Evolutionary conservation across 2,329 filamentous ascomycete species (phyloP).

Genomic region (Monosporascus sp.): DNA sequence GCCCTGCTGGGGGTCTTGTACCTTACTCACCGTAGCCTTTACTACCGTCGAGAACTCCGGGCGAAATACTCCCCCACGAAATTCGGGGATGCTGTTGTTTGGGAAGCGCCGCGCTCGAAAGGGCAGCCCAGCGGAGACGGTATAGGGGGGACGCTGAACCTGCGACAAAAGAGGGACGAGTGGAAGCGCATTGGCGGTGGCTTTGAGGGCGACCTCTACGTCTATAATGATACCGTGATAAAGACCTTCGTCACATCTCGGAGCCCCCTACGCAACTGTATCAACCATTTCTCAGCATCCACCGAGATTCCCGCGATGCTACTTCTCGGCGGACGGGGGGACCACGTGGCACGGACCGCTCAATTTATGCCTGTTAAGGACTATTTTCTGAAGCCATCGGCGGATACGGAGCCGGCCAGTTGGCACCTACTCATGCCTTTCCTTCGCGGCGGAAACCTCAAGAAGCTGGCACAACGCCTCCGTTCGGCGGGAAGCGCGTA

Average conservation of each 20-base stretch:
- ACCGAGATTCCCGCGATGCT: conserved; percentile 27
- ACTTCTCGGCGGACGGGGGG: conserved; percentile 20
- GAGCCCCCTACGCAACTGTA: conserved; percentile 28
- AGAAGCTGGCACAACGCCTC: conserved; percentile 19
- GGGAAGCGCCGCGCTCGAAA: too few relatives aligned
- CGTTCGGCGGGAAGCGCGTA: conserved; percentile 6
- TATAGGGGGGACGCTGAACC: too few relatives aligned
- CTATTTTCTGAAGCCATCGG: conserved; percentile 22
- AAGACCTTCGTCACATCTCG: conserved; percentile 23
- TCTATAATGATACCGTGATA: conserved; percentile 23
- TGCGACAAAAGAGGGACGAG: conserved; percentile 8
- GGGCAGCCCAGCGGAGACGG: too few relatives aligned
- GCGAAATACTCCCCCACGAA: too few relatives aligned
- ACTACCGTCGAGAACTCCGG: too few relatives aligned
- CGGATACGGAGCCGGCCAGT: conserved; percentile 3
- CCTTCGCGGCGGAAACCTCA: conserved; percentile 20
- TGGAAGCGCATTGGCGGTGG: conserved; percentile 26
- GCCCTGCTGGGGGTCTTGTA: too few relatives aligned
- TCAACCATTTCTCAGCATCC: conserved; percentile 3
- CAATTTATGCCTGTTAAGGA: conserved; percentile 25
- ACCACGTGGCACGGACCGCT: conserved; percentile 1
- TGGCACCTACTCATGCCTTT: conserved; percentile 28
- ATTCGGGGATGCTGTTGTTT: too few relatives aligned
- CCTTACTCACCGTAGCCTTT: too few relatives aligned
- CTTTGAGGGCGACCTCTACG: conserved; percentile 26